A percentile compares a stretch with the other conserved stretches of the same genome.
Conservation (phyloP, 2,329 filamentous ascomycete genomes). For the Arthrobotrys sinensis region DNA sequence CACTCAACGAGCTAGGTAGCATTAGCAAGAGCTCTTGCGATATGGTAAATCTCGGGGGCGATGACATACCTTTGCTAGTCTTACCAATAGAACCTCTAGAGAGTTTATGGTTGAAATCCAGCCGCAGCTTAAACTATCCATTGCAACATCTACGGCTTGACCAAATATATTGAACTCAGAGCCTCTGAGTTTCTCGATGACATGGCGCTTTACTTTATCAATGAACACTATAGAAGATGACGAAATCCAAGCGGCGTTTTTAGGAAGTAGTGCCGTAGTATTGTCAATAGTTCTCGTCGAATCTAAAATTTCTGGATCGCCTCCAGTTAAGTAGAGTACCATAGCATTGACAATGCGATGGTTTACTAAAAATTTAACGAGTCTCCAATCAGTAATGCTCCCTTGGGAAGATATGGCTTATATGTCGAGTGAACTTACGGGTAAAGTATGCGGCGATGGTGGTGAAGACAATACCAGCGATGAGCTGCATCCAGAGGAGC, state of each 20-base stretch:
- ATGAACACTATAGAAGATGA: conserved; percentile 52
- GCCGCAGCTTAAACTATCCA: conserved; percentile 53
- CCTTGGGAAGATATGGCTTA: neutral
- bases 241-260: conserved; percentile 49
- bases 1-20: conserved; percentile 45
- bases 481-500: conserved; percentile 56
- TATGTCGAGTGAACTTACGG: conserved; percentile 10
- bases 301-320: conserved; percentile 26
- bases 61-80: conserved; percentile 45
- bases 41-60: neutral
- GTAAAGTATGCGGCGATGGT: conserved; percentile 52
- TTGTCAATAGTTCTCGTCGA: conserved; percentile 44
- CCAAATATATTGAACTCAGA: conserved; percentile 33
- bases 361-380: conserved; percentile 33
- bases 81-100: conserved; percentile 34
- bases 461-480: conserved; percentile 51
- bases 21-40: neutral
- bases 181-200: conserved; percentile 39
- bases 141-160: conserved; percentile 41
- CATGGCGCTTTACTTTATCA: conserved; percentile 34
- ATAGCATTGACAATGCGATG: conserved; percentile 50
- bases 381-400: neutral
- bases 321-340: conserved; percentile 47
- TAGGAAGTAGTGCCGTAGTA: conserved; percentile 44
- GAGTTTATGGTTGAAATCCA: conserved; percentile 53